Evolutionary conservation across 495 filamentous ascomycete species (phyloP), one percentile per base, ranked within the genome.

Genomic region (Oidiodendron maius): DNA sequence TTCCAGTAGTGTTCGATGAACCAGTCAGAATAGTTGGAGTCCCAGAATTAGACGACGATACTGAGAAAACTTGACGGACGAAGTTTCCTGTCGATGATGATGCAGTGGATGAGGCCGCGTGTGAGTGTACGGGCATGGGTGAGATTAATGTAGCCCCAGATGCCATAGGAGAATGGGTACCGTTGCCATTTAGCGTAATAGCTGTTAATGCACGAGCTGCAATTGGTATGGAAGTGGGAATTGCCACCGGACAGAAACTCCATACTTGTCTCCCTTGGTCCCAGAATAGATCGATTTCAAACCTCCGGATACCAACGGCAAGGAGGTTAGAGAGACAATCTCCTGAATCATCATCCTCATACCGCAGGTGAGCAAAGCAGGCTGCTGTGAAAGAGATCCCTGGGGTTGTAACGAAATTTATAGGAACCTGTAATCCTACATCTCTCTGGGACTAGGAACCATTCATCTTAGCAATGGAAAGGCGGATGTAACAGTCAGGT

Each of bases 271-370:
- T 64, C 22, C 59, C 64, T 15, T 65, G 46, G 45, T 82, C 82
- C 82, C 82, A 86, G 55, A 81, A 86, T 4, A 84, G 45, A 57
- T 86, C 82, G n/a, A 82, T 58, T 25, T 76, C 59, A 24, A 84
- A 72, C 42, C 76, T 69, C 24, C 71, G 67, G 49, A 77, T 83
- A n/a, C 76, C 79, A 8, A 71, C 62, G 1, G 75, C 70, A 2
- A 86, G 66, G 1, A 86, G 64, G 55, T 82, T 83, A 3, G 80
- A 82, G 15, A 84, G 55, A 57, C 82, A 86, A 55, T 66, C 64
- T 13, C 61, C 64, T 5, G 71, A 71, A 3, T 62, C 60, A 8
- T 56, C 53, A 53, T 68, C 62, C 44, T 75, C 72, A 58, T 75
- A 83, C 18, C 64, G 58, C 15, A 67, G 61, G 51, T 75, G 51